These are phyloP conservation scores for Silene vulgaris DNA, from an alignment of 179 eudicot species.

Conservation along the genomic window DNA sequence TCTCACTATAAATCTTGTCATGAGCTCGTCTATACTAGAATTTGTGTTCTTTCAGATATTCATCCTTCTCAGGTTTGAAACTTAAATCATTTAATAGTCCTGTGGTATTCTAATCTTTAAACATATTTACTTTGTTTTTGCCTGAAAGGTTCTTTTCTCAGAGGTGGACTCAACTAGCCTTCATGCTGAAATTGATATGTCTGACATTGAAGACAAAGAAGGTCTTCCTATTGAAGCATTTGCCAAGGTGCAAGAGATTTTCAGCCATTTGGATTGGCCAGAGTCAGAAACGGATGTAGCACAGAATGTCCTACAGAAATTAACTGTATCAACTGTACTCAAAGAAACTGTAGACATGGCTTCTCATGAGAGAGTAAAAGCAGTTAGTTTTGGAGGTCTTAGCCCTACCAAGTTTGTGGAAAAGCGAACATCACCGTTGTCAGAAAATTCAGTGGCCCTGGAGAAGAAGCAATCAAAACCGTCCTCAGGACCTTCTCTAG, in stretches of 20 bases:
- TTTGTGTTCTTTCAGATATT: neutral
- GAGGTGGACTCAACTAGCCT: conserved; percentile 57
- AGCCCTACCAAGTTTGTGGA: conserved; percentile 25
- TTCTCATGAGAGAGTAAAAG: conserved; percentile 24
- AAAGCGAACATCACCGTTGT: conserved; percentile 16
- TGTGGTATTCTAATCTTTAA: neutral
- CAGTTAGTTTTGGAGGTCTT: conserved; percentile 23
- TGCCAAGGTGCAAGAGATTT: conserved; percentile 61
- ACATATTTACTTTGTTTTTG: conserved; percentile 6
- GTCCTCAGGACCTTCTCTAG: conserved; percentile 28
- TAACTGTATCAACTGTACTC: conserved; percentile 33
- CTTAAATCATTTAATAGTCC: neutral
- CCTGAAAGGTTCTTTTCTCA: conserved; percentile 63
- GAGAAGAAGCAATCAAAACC: conserved; percentile 22
- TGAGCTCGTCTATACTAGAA: neutral
- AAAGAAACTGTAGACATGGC: conserved; percentile 37
- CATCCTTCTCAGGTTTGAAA: neutral
- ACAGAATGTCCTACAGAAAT: conserved; percentile 39
- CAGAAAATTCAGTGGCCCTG: conserved; percentile 26
- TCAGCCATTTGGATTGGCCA: conserved; percentile 59
- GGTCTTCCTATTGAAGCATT: conserved; percentile 79
- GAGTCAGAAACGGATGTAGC: conserved; percentile 43
- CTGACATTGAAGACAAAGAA: conserved; percentile 44
- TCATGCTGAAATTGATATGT: conserved; percentile 30
- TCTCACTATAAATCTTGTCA: neutral